phyloP scores from a whole-genome alignment of 305 asterid genomes.

The Nicotiana rustica region DNA sequence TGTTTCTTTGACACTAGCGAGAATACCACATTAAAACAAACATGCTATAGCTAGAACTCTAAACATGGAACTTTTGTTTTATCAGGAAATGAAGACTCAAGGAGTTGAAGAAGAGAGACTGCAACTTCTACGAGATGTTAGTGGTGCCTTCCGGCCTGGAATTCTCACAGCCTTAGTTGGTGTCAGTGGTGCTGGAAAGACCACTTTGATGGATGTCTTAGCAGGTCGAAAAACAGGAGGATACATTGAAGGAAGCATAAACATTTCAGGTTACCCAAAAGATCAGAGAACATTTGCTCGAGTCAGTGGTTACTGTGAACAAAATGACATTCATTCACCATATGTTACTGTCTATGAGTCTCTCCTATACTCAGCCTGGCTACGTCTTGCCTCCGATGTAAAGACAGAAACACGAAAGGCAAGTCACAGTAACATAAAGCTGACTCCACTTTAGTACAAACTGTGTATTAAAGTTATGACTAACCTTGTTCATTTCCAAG shows the following conservation, averaged over 20 bases:
- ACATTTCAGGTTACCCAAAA: conserved; percentile 82
- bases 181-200: conserved; percentile 96
- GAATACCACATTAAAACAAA: neutral
- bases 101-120: conserved; percentile 69
- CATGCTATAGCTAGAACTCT: neutral
- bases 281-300: conserved; percentile 87
- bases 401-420: conserved; percentile 74
- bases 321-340: conserved; percentile 89
- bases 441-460: neutral
- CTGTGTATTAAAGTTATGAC: neutral
- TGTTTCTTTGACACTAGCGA: neutral
- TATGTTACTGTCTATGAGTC: conserved; percentile 83
- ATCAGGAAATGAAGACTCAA: conserved; percentile 81
- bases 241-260: conserved; percentile 75
- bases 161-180: conserved; percentile 85
- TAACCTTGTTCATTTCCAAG: neutral
- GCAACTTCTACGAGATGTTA: conserved; percentile 71
- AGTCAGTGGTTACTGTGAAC: conserved; percentile 90
- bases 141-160: conserved; percentile 92
- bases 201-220: conserved; percentile 91
- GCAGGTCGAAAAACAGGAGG: conserved; percentile 94
- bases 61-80: conserved; percentile 32
- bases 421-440: conserved; percentile 35
- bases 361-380: conserved; percentile 88
- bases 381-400: conserved; percentile 79